Percentiles rank a stretch among this genome's conserved stretches.
Conservation (phyloP, 2,329 filamentous ascomycete species). For the Venturia oleaginea region DNA sequence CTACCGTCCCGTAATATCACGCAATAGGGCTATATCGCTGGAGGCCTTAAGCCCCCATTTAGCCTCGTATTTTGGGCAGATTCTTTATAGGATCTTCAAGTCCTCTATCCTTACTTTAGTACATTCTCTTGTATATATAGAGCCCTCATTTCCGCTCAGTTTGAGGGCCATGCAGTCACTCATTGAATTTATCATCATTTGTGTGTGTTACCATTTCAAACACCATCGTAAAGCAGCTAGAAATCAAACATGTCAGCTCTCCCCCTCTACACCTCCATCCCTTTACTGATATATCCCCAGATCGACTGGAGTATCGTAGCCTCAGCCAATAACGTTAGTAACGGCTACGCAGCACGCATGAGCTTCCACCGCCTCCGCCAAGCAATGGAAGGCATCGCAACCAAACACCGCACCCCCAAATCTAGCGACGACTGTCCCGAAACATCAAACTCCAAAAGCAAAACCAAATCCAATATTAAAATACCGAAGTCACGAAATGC, state of each 20-base stretch:
- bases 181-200: too few relatives aligned
- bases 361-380: conserved; percentile 45
- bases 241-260: conserved; percentile 40
- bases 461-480: neutral
- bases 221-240: conserved; percentile 48
- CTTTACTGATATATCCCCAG: conserved; percentile 22
- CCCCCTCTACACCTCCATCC: neutral
- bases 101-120: too few relatives aligned
- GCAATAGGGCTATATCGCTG: too few relatives aligned
- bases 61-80: too few relatives aligned
- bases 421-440: neutral
- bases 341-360: conserved; percentile 50
- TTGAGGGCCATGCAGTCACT: too few relatives aligned
- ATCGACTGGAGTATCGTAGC: conserved; percentile 47
- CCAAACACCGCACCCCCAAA: neutral
- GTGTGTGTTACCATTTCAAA: too few relatives aligned
- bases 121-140: too few relatives aligned
- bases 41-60: too few relatives aligned
- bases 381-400: conserved; percentile 29
- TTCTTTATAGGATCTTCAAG: too few relatives aligned
- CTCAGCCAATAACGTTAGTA: conserved; percentile 41
- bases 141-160: too few relatives aligned
- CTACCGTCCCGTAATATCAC: too few relatives aligned
- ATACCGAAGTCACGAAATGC: neutral
- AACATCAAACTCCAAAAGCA: neutral